Percentiles rank a stretch among this genome's conserved stretches.
Conservation (phyloP, 164 flowering plant genomes). For the Akebia trifoliata region DNA sequence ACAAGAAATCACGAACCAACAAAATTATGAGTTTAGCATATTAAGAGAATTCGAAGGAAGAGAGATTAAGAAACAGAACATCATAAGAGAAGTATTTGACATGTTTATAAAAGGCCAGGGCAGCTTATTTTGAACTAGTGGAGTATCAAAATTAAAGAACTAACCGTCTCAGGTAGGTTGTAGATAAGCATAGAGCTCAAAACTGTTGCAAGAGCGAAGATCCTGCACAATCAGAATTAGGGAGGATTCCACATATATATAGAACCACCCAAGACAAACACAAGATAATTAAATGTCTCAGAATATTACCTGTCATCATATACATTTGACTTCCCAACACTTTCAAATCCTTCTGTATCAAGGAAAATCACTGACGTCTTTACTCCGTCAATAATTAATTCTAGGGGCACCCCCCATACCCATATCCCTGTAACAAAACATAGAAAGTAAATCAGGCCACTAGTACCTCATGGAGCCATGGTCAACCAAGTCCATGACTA, state of each 20-base stretch:
- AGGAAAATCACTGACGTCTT: conserved; percentile 88
- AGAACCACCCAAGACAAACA: neutral
- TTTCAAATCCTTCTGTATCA: conserved; percentile 99
- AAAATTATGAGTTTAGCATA: neutral
- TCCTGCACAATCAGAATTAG: conserved; percentile 41
- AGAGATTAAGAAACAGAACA: conserved; percentile 1
- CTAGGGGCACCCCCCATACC: conserved; percentile 94
- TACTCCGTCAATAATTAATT: conserved; percentile 67
- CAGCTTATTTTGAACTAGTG: neutral
- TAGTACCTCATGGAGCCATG: neutral
- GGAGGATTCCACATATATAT: neutral
- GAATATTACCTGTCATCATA: conserved; percentile 83
- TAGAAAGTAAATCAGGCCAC: neutral
- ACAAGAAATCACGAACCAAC: conserved; percentile 10
- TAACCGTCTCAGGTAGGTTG: conserved; percentile 95
- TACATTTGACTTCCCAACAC: conserved; percentile 97
- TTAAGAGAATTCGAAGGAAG: neutral
- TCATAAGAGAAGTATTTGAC: neutral
- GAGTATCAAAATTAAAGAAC: conserved; percentile 18
- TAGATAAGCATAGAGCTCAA: conserved; percentile 97
- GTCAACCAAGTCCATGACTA: neutral
- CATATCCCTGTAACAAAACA: conserved; percentile 65
- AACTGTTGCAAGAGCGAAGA: conserved; percentile 93
- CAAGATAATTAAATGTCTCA: conserved; percentile 8
- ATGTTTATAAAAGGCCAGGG: neutral